Evolutionary conservation across 306 rosid genomes (phyloP).

Genomic region (Trifolium subterraneum): DNA sequence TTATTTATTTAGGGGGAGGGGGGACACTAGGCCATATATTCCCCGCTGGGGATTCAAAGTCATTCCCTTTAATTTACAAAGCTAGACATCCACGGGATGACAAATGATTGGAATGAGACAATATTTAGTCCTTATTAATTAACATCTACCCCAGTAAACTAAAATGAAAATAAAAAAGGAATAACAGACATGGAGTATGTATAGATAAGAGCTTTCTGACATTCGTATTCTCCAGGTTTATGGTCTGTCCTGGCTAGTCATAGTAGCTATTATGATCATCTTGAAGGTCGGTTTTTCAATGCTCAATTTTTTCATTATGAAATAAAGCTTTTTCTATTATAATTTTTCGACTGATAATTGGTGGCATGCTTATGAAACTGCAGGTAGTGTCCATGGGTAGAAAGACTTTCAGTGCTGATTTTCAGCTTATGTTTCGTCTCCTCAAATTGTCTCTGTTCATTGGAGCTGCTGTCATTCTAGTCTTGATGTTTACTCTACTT

Average conservation of each 20-base stretch:
- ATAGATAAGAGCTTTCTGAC: slow-evolving; percentile 36
- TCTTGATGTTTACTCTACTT: slow-evolving; percentile 65
- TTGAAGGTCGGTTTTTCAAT: slow-evolving; percentile 66
- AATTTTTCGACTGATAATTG: slow-evolving; percentile 36
- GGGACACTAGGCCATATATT: not conserved
- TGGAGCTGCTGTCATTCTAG: slow-evolving; percentile 60
- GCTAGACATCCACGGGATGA: not conserved
- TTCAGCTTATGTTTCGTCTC: slow-evolving; percentile 97
- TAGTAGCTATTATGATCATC: slow-evolving; percentile 74
- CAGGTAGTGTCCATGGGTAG: slow-evolving; percentile 94
- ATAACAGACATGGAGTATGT: not conserved
- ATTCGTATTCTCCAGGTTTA: slow-evolving; percentile 68
- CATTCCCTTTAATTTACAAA: not conserved
- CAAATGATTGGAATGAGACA: not conserved
- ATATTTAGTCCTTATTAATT: slow-evolving; percentile 11
- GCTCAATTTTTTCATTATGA: slow-evolving; percentile 31
- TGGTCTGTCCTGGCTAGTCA: slow-evolving; percentile 93
- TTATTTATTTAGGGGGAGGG: not conserved
- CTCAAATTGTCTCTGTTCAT: slow-evolving; percentile 75
- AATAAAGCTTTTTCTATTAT: slow-evolving; percentile 14
- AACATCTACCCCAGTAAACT: slow-evolving; percentile 4
- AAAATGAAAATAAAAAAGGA: slow-evolving; percentile 17
- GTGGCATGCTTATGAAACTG: slow-evolving; percentile 46
- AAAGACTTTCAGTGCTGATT: slow-evolving; percentile 93
- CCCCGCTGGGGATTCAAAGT: not conserved